Evolutionary conservation across 1,284 basidiomycete genomes (phyloP).

Genomic region (Fomitopsis betulina): DNA sequence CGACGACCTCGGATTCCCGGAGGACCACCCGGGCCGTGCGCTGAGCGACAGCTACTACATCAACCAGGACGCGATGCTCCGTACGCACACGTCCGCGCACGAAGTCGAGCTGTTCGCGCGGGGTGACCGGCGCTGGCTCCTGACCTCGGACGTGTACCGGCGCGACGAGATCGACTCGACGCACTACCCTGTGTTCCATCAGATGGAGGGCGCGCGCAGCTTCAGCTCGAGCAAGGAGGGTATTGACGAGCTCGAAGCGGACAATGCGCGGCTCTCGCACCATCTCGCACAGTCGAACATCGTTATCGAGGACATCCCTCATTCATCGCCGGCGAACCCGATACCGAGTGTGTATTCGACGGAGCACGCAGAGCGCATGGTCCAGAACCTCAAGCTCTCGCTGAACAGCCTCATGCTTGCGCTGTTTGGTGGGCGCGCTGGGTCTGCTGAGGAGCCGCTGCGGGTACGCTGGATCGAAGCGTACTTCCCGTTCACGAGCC

Average conservation of each 20-base stretch:
- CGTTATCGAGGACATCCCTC: conserved; percentile 82
- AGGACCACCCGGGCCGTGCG: conserved; percentile 90
- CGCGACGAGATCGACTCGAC: conserved; percentile 97
- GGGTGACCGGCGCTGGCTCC: conserved; percentile 80
- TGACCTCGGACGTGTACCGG: conserved; percentile 98
- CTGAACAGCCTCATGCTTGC: conserved; percentile 86
- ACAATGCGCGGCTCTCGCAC: conserved; percentile 59
- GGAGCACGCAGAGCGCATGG: conserved; percentile 64
- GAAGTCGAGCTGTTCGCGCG: conserved; percentile 88
- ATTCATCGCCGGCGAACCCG: conserved; percentile 74
- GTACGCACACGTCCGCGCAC: conserved; percentile 97
- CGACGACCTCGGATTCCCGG: conserved; percentile 92
- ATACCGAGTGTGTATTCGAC: conserved; percentile 78
- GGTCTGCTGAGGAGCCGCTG: conserved; percentile 61
- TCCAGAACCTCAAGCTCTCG: conserved; percentile 86
- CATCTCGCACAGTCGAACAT: conserved; percentile 70
- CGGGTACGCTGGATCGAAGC: conserved; percentile 96
- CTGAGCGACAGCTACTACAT: conserved; percentile 95
- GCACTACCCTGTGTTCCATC: conserved; percentile 98
- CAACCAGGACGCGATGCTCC: conserved; percentile 86
- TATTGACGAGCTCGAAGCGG: conserved; percentile 56
- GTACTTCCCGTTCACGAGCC: conserved; percentile 96
- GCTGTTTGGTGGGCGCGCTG: conserved; percentile 67
- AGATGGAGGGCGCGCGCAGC: conserved; percentile 93
- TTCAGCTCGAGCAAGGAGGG: conserved; percentile 53